phyloP scores from a whole-genome alignment of 768 basidiomycete species.

The Cystobasidium onofrii region DNA sequence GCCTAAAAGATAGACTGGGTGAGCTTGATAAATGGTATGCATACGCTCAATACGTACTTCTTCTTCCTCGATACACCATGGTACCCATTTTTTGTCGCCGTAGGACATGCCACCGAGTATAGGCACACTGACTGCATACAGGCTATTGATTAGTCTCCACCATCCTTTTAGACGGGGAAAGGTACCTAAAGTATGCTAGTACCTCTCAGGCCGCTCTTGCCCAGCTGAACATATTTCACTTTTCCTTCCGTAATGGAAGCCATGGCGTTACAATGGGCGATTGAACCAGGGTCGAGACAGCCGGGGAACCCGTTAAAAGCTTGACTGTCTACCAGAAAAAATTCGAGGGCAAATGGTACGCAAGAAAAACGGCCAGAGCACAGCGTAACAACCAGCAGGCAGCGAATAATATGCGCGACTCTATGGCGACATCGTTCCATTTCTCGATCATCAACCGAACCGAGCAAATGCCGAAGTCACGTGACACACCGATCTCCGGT shows the following conservation, averaged over 20 bases:
- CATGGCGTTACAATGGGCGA: background rate
- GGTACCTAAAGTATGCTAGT: no score
- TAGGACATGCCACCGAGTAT: conserved; percentile 53
- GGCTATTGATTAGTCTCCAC: background rate
- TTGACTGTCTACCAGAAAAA: no score
- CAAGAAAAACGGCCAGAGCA: no score
- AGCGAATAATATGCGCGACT: no score
- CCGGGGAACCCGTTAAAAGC: no score
- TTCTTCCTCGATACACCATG: conserved; percentile 45
- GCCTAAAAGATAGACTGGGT: conserved; percentile 50
- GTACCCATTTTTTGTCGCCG: conserved; percentile 23
- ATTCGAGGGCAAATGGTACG: no score
- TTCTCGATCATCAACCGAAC: no score
- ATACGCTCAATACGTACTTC: conserved; percentile 54
- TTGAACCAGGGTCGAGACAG: no score
- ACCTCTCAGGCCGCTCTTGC: conserved; percentile 58
- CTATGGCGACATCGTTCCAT: no score
- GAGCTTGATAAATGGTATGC: background rate
- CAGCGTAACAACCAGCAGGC: no score
- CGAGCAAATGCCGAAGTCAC: no score
- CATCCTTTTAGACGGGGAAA: background rate
- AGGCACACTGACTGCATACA: conserved; percentile 45
- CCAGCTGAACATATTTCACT: conserved; percentile 44
- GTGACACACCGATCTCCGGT: no score
- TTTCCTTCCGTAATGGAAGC: background rate